Conservation (phyloP, 1,284 basidiomycete genomes). For the Hymenochaete sp. region DNA sequence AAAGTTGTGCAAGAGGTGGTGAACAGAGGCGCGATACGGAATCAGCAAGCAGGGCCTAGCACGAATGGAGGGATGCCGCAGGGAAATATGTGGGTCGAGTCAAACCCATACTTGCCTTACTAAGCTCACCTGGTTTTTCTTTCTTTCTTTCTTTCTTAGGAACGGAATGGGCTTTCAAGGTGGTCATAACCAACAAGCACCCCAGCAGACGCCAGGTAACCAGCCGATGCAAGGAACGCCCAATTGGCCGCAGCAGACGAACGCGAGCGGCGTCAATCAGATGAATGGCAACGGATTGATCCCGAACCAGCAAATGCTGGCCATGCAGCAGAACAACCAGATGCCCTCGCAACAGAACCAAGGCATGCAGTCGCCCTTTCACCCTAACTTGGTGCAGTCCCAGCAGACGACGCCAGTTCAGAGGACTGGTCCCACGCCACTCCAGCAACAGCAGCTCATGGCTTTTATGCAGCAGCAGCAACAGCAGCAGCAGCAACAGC, state of each 20-base stretch:
- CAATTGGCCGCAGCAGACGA: slow-evolving; percentile 5
- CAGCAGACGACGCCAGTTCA: slow-evolving; percentile 8
- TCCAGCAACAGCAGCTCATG: slow-evolving; percentile 13
- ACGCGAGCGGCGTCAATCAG: not conserved
- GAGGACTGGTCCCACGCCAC: too few relatives aligned
- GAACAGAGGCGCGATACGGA: too few relatives aligned
- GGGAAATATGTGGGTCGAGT: too few relatives aligned
- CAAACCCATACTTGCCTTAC: too few relatives aligned
- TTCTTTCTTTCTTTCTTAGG: not conserved
- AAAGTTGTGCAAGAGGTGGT: too few relatives aligned
- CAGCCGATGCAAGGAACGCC: not conserved
- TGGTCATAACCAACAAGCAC: too few relatives aligned
- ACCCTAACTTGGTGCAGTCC: slow-evolving; percentile 4
- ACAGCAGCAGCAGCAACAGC: too few relatives aligned
- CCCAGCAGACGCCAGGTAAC: slow-evolving; percentile 3
- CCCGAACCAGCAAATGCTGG: slow-evolving; percentile 2
- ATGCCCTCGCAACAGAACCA: not conserved
- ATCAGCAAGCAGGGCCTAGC: slow-evolving; percentile 1
- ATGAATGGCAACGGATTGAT: not conserved
- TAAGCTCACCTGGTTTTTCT: not conserved
- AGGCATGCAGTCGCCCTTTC: slow-evolving; percentile 3
- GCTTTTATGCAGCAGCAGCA: too few relatives aligned
- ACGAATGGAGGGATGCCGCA: not conserved
- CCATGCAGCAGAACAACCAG: not conserved
- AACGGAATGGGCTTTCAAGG: not conserved